Conservation (phyloP, 1,139 yeast genomes). For the Zygosaccharomyces pseudobailii region DNA sequence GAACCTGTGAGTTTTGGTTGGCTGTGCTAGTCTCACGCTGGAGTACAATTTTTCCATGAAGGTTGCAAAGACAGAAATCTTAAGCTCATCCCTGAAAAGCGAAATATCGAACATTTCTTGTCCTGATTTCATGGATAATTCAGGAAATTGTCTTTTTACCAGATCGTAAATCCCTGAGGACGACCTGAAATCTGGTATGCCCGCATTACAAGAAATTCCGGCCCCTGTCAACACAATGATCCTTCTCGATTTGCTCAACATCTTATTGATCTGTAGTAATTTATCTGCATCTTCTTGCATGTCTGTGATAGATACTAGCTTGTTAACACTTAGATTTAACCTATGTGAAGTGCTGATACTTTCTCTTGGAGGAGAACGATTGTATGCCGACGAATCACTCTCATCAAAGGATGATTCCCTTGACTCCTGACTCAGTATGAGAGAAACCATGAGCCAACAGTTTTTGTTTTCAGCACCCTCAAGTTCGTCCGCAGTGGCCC, state of each 20-base stretch:
- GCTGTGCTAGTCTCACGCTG: constrained; percentile 59
- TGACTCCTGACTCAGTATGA: constrained; percentile 6
- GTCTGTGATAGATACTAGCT: constrained; percentile 12
- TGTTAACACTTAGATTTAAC: constrained; percentile 16
- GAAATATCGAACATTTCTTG: constrained; percentile 87
- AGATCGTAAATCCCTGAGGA: constrained; percentile 74
- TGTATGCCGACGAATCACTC: background rate
- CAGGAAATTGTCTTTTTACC: constrained; percentile 61
- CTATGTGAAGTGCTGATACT: constrained; percentile 1
- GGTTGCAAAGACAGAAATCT: constrained; percentile 63
- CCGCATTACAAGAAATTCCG: constrained; percentile 93
- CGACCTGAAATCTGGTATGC: constrained; percentile 92
- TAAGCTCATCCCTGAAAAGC: constrained; percentile 61
- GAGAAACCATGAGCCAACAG: constrained; percentile 1
- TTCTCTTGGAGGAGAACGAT: background rate
- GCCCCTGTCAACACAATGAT: constrained; percentile 79
- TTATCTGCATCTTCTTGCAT: constrained; percentile 13
- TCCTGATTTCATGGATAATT: constrained; percentile 57
- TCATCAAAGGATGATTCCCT: constrained; percentile 4
- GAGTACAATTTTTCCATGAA: constrained; percentile 50
- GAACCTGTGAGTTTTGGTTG: constrained; percentile 82
- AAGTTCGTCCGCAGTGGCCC: background rate
- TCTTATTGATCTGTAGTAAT: constrained; percentile 23
- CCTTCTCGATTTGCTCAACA: constrained; percentile 38
- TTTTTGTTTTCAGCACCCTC: background rate